Conservation (phyloP, 345 rosid species). For the Citrus trifoliata region DNA sequence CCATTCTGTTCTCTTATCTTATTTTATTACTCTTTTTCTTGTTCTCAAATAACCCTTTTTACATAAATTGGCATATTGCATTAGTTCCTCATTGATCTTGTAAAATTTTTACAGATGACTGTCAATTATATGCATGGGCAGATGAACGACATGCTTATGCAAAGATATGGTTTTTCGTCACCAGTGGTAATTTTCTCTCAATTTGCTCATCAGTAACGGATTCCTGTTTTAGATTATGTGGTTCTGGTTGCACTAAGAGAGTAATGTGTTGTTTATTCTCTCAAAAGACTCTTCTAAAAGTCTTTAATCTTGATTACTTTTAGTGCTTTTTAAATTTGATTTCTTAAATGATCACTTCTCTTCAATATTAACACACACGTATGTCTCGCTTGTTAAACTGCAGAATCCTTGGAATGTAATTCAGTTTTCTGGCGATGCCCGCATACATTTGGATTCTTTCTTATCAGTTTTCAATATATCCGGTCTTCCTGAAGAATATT, state of each 20-base stretch:
- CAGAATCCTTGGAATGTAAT: conserved; percentile 95
- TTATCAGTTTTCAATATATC: conserved; percentile 75
- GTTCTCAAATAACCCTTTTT: background rate
- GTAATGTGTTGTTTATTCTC: background rate
- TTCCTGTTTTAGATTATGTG: background rate
- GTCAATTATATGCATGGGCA: conserved; percentile 68
- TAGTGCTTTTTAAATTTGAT: background rate
- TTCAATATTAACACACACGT: background rate
- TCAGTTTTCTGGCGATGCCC: conserved; percentile 67
- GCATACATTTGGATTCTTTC: conserved; percentile 81
- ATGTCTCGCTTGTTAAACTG: conserved; percentile 14
- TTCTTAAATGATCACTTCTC: background rate
- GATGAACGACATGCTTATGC: conserved; percentile 65
- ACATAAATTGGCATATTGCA: background rate
- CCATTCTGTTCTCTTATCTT: background rate
- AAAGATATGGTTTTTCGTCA: conserved; percentile 92
- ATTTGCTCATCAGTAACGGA: background rate
- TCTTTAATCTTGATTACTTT: background rate
- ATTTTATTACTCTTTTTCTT: background rate
- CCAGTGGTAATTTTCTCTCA: conserved; percentile 55
- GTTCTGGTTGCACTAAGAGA: background rate
- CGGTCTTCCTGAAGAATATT: conserved; percentile 85
- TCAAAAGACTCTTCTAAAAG: background rate
- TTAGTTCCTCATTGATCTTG: background rate
- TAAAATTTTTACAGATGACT: conserved; percentile 59